These are phyloP conservation scores for Rhodamnia rubescens DNA, from an alignment of 345 rosid genomes.

Conservation along the genomic window DNA sequence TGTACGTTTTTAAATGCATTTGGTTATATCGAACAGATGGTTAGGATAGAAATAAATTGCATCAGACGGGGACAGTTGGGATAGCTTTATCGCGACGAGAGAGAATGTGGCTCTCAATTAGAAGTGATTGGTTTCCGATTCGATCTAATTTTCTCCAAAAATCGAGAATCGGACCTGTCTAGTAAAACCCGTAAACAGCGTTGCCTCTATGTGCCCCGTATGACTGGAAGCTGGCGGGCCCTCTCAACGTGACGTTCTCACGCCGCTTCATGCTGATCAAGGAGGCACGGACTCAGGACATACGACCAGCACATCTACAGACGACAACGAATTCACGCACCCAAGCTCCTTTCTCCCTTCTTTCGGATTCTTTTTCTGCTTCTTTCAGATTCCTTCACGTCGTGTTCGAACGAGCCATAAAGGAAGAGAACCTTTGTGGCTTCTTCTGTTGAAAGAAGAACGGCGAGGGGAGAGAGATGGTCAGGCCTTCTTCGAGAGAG, in stretches of 20 bases:
- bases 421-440: not conserved
- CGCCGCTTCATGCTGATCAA: not conserved
- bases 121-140: no score
- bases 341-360: not conserved
- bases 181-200: no score
- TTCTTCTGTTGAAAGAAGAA: not conserved
- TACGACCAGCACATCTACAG: not conserved
- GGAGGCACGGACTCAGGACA: not conserved
- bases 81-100: no score
- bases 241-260: not conserved
- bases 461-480: no score
- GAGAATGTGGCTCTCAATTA: no score
- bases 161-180: no score
- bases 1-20: no score
- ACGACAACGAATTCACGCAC: not conserved
- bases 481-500: slow-evolving; percentile 49
- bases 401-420: not conserved
- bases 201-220: no score
- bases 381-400: not conserved
- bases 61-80: no score
- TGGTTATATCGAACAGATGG: no score
- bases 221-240: not conserved
- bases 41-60: no score
- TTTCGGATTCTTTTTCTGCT: not conserved
- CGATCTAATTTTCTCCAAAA: no score